phyloP scores from a whole-genome alignment of 139 green algal species.

The Coccomyxa sp. region DNA sequence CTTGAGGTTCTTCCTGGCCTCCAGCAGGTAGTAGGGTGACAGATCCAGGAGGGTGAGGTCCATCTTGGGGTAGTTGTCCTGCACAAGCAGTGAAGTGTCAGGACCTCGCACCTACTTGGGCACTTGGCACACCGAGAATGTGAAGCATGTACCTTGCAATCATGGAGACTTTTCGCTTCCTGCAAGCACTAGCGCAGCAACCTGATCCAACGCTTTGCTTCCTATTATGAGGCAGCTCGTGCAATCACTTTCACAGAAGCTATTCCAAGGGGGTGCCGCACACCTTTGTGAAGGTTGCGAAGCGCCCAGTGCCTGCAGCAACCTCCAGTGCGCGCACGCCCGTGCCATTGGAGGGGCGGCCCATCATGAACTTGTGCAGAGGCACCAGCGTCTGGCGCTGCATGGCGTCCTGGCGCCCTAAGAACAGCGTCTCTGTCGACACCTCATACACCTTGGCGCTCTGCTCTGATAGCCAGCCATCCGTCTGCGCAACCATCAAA shows the following conservation, averaged over 20 bases:
- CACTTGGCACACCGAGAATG: too few relatives aligned
- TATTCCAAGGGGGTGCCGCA: too few relatives aligned
- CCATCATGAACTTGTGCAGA: constrained; percentile 38
- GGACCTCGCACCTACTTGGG: too few relatives aligned
- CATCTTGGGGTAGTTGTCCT: constrained; percentile 68
- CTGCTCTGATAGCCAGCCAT: constrained; percentile 74
- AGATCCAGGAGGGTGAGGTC: constrained; percentile 65
- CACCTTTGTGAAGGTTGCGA: constrained; percentile 84
- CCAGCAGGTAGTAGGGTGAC: constrained; percentile 78
- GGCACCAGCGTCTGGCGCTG: constrained; percentile 61
- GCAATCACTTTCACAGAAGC: too few relatives aligned
- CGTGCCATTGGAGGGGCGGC: not conserved
- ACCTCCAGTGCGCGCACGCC: constrained; percentile 72
- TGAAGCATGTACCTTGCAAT: too few relatives aligned
- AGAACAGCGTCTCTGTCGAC: constrained; percentile 82
- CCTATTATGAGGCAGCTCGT: too few relatives aligned
- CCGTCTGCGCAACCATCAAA: constrained; percentile 51
- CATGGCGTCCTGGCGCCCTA: constrained; percentile 87
- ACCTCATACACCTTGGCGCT: constrained; percentile 73
- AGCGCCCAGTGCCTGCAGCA: constrained; percentile 78
- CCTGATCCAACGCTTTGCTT: too few relatives aligned
- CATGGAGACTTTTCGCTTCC: too few relatives aligned
- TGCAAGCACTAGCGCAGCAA: too few relatives aligned
- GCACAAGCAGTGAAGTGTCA: too few relatives aligned
- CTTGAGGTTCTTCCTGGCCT: constrained; percentile 55